Evolutionary conservation across 2,329 filamentous ascomycete species (phyloP).

Genomic region (Aspergillus transmontanensis): DNA sequence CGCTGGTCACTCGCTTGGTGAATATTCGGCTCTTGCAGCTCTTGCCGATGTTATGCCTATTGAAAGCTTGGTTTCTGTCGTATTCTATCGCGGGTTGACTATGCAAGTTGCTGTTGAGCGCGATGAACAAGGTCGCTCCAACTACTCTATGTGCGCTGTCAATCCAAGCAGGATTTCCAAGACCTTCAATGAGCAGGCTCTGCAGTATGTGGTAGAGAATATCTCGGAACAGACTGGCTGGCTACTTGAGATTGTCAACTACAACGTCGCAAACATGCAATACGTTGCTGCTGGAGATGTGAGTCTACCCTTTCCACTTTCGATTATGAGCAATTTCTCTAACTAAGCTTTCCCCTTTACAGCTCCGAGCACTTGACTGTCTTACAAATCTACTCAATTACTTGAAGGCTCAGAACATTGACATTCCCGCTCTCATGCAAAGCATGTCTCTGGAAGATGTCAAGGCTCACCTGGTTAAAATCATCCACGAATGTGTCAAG

Average conservation of each 20-base stretch:
- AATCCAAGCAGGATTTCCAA: constrained; percentile 98
- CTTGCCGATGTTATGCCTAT: constrained; percentile 99
- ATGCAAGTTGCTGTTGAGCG: constrained; percentile 99
- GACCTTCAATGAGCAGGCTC: constrained; percentile 96
- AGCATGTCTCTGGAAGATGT: constrained; percentile 86
- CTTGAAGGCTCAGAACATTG: constrained; percentile 94
- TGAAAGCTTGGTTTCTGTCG: constrained; percentile 94
- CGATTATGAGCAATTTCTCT: constrained; percentile 11
- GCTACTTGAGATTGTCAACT: constrained; percentile 99
- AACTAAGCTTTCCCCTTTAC: constrained; percentile 21
- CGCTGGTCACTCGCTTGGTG: constrained; percentile 94
- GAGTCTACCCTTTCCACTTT: constrained; percentile 30
- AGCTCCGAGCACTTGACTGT: constrained; percentile 65
- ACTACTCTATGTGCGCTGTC: constrained; percentile 99
- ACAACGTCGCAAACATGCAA: constrained; percentile 73
- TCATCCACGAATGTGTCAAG: constrained; percentile 85
- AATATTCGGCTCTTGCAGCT: constrained; percentile 95
- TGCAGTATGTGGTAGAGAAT: constrained; percentile 95
- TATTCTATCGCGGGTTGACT: constrained; percentile 97
- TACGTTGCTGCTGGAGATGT: constrained; percentile 68
- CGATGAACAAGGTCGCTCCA: constrained; percentile 87
- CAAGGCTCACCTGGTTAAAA: constrained; percentile 84
- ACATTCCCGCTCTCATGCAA: constrained; percentile 90
- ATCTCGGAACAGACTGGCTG: constrained; percentile 92
- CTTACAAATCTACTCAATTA: constrained; percentile 85